Base-by-base conservation (phyloP, 2,329 filamentous ascomycete species). In the Aspergillus eucalypticola region DNA sequence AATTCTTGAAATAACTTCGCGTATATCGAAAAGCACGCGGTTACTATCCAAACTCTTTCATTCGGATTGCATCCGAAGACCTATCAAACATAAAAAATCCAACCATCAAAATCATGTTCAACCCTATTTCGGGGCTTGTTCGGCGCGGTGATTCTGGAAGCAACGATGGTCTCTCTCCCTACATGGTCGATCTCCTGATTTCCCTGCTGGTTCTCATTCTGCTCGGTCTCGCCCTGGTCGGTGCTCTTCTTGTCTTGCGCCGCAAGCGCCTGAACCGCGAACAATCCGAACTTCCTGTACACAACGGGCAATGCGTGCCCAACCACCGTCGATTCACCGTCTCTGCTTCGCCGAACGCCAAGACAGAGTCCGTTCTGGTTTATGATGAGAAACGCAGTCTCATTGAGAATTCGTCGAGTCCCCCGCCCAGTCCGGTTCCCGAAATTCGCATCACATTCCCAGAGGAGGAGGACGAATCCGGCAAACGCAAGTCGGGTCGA, bases 381-480 rank as follows among this genome's bases (percentile, higher is more conserved):
- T 90, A 92, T 75, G 87, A 90, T 70, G 88, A 91, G 76, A 92
- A 95, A 78, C 87, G 89, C 73, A 87, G 87, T 66, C 88, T 96
- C 78, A 86, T 94, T 67, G 84, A 88, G 65, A 90, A 90, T 77
- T 90, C 90, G 32, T 82, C 84, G 61, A 89, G 87, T 64, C 89
- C 91, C 15, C 90, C 93, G 21, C 82, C 89, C 69, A 91, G 89
- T 49, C 89, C 90, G n/a, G 91, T 98, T 27, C 95, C 95, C 19
- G 91, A 98, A 80, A 99, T 99, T 71, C 92, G 93, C 78, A 96
- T 99, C 77, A 98, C 95, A 38, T 98, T 99, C 82, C 95, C 95
- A 15, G 95, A 98, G 82, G 89, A 96, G 68, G 93, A 97, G 73
- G 90, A 92, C 67, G 81, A 86, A 53, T 72, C 80, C 57, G 94